These are phyloP conservation scores for Tulasnella sp. DNA, from an alignment of 768 basidiomycete genomes.

Conservation along the genomic window DNA sequence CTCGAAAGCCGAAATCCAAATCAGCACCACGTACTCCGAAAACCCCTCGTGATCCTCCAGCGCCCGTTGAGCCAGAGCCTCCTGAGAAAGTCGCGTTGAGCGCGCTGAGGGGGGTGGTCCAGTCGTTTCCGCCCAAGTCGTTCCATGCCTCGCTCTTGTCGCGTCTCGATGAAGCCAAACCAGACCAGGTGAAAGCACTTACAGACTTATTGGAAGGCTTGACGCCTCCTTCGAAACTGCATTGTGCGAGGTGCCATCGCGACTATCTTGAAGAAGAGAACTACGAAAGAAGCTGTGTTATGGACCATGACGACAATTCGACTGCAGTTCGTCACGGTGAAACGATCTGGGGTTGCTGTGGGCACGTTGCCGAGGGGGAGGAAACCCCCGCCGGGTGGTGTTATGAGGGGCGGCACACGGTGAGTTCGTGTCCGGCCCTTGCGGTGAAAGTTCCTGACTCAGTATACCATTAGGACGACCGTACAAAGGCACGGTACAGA, in stretches of 20 bases:
- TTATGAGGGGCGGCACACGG: slow-evolving; percentile 14
- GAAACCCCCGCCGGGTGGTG: slow-evolving; percentile 13
- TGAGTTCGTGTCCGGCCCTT: background rate
- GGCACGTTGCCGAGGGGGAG: background rate
- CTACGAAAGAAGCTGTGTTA: slow-evolving; percentile 10
- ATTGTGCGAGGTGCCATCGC: slow-evolving; percentile 12
- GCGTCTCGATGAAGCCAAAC: slow-evolving; percentile 1
- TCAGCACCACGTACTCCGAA: background rate
- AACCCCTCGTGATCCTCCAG: background rate
- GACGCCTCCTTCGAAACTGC: slow-evolving; percentile 2
- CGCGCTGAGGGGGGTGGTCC: background rate
- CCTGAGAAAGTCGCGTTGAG: slow-evolving; percentile 1
- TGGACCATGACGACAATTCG: slow-evolving; percentile 13
- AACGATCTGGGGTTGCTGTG: slow-evolving; percentile 14
- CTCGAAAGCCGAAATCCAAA: background rate
- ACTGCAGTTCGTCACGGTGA: slow-evolving; percentile 1
- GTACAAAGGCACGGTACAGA: slow-evolving; percentile 10
- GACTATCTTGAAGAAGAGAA: slow-evolving; percentile 14
- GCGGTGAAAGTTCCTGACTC: background rate
- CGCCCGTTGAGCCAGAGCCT: background rate
- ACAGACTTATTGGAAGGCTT: background rate
- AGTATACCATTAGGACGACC: background rate
- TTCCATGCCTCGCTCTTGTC: slow-evolving; percentile 1
- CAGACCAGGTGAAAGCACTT: slow-evolving; percentile 6
- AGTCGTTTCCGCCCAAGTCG: slow-evolving; percentile 4